Conservation (phyloP, 169 alveolate genomes). For the Babesia sp. region DNA sequence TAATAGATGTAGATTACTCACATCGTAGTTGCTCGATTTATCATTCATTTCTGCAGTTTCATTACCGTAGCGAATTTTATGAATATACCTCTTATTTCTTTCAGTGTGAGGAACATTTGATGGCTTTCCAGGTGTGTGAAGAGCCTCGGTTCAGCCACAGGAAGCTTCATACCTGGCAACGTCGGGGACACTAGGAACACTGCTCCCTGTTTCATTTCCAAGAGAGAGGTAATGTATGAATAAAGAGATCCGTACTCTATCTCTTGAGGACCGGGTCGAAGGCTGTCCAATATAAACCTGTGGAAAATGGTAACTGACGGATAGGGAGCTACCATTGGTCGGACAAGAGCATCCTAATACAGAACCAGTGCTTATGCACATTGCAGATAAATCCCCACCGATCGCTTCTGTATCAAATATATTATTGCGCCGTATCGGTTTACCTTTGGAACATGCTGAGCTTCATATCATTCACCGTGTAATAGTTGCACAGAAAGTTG, state of each 20-base stretch:
- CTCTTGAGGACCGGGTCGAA: constrained; percentile 49
- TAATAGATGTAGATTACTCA: neutral
- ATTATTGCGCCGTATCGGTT: neutral
- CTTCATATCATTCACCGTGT: constrained; percentile 29
- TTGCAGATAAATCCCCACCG: constrained; percentile 49
- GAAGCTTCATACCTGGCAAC: constrained; percentile 1
- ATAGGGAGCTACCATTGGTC: constrained; percentile 25
- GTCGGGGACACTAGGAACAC: constrained; percentile 40
- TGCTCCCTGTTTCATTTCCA: constrained; percentile 30
- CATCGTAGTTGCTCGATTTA: constrained; percentile 10
- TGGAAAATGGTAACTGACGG: neutral
- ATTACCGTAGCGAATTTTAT: neutral
- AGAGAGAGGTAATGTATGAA: constrained; percentile 14
- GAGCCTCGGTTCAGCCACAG: constrained; percentile 43
- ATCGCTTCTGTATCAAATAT: constrained; percentile 1
- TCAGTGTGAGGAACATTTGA: constrained; percentile 36
- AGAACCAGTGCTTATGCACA: constrained; percentile 56
- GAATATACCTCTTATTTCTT: constrained; percentile 35
- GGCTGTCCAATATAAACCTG: constrained; percentile 66
- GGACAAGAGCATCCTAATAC: constrained; percentile 35
- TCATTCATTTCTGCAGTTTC: constrained; percentile 22
- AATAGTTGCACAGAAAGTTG: constrained; percentile 41
- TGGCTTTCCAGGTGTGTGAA: constrained; percentile 17
- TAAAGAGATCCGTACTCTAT: constrained; percentile 34
- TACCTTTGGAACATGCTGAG: constrained; percentile 53